Conservation (phyloP, 495 filamentous ascomycete species). For the Saxispiralis lemnorum region DNA sequence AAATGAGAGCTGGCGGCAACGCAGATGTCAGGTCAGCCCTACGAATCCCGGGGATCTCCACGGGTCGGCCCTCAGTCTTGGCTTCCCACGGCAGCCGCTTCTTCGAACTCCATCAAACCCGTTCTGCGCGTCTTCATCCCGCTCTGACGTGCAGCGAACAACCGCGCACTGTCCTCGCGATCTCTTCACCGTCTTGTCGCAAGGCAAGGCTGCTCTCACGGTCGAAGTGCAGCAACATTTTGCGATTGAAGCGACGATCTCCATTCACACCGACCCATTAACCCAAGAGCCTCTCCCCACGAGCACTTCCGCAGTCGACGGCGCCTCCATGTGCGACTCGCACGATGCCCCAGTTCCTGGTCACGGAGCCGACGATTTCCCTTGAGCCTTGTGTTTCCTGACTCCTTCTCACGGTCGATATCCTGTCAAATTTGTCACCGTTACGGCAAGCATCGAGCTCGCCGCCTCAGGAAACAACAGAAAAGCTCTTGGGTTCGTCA, state of each 20-base stretch:
- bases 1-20: too few species aligned
- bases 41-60: background rate
- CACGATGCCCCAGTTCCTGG: slow-evolving; percentile 24
- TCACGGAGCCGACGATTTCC: slow-evolving; percentile 23
- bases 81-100: background rate
- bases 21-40: too few species aligned
- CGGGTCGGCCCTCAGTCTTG: background rate
- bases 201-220: too few species aligned
- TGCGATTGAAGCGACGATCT: too few species aligned
- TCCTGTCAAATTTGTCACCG: slow-evolving; percentile 8
- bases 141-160: background rate
- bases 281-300: background rate
- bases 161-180: background rate
- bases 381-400: slow-evolving; percentile 25
- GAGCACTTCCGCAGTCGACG: background rate
- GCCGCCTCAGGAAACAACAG: slow-evolving; percentile 17
- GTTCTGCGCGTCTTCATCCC: background rate
- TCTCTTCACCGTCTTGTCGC: background rate
- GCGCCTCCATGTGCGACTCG: slow-evolving; percentile 20
- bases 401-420: slow-evolving; percentile 7
- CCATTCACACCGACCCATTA: too few species aligned
- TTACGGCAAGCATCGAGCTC: slow-evolving; percentile 7
- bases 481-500: slow-evolving; percentile 11
- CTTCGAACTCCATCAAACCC: background rate
- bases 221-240: too few species aligned